Percentiles rank a stretch among this genome's conserved stretches.
Evolutionary conservation across 2,329 filamentous ascomycete genomes (phyloP).

Genomic region (Diaporthe australafricana): DNA sequence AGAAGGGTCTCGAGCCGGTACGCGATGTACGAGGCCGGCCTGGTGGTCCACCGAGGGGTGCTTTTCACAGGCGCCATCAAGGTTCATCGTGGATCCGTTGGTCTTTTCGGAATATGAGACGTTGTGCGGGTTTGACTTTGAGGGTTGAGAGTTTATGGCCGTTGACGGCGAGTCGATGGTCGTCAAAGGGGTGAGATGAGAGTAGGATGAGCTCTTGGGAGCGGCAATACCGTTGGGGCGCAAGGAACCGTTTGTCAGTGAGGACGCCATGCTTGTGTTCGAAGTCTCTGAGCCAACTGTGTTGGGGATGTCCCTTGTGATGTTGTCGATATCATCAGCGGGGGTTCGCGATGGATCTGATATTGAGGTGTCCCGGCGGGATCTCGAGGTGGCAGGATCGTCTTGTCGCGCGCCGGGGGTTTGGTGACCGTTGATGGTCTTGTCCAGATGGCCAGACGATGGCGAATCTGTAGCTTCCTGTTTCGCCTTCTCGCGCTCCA

Average conservation of each 20-base stretch:
- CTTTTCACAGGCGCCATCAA: slow-evolving; percentile 45
- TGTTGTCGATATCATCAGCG: slow-evolving; percentile 68
- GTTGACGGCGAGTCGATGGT: slow-evolving; percentile 63
- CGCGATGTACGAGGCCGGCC: slow-evolving; percentile 52
- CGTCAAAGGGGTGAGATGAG: slow-evolving; percentile 63
- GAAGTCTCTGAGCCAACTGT: slow-evolving; percentile 80
- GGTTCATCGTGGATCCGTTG: slow-evolving; percentile 46
- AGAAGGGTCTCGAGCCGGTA: slow-evolving; percentile 68
- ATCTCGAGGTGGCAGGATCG: slow-evolving; percentile 48
- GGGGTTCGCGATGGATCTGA: slow-evolving; percentile 52
- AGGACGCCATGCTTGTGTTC: slow-evolving; percentile 76
- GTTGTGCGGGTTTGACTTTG: slow-evolving; percentile 67
- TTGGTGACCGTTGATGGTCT: slow-evolving; percentile 42
- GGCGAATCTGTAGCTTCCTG: slow-evolving; percentile 54
- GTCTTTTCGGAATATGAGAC: slow-evolving; percentile 56
- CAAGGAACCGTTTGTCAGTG: slow-evolving; percentile 70
- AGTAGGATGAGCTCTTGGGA: slow-evolving; percentile 52
- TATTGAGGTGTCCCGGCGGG: slow-evolving; percentile 48
- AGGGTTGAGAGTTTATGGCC: slow-evolving; percentile 59
- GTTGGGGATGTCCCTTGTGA: slow-evolving; percentile 75
- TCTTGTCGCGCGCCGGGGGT: slow-evolving; percentile 38
- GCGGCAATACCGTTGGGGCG: slow-evolving; percentile 54
- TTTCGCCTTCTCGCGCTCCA: slow-evolving; percentile 72
- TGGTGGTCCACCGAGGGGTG: slow-evolving; percentile 47
- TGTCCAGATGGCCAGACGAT: slow-evolving; percentile 39